phyloP scores from a whole-genome alignment of 2,329 filamentous ascomycete genomes.

The Ceratocystis harringtonii region DNA sequence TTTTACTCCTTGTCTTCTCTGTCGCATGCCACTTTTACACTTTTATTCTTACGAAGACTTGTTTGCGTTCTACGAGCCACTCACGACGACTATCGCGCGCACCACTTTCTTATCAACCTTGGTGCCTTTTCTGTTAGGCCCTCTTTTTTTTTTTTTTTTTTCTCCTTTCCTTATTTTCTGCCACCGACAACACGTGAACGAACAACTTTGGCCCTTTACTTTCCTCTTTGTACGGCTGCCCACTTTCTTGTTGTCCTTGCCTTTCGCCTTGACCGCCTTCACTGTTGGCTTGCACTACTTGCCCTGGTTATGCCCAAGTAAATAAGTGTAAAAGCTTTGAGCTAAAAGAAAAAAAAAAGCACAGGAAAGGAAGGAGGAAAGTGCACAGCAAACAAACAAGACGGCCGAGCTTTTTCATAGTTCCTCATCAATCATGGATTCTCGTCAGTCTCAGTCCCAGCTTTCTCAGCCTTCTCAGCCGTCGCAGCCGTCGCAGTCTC shows the following conservation, averaged over 20 bases:
- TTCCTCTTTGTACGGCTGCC: neutral
- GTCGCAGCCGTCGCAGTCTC: neutral
- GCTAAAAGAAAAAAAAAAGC: slow-evolving; percentile 5
- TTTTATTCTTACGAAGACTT: neutral
- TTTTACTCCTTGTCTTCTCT: neutral
- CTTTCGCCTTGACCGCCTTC: neutral
- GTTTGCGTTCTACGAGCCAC: neutral
- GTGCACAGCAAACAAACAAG: neutral
- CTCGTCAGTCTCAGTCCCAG: slow-evolving; percentile 12
- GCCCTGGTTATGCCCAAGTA: neutral
- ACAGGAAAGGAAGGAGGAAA: slow-evolving; percentile 1
- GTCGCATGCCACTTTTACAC: too few species aligned
- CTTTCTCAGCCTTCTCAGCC: slow-evolving; percentile 11
- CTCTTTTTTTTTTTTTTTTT: neutral
- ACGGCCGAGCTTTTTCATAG: slow-evolving; percentile 6
- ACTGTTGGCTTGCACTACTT: neutral
- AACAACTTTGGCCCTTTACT: neutral
- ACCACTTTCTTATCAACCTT: neutral
- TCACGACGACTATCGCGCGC: neutral
- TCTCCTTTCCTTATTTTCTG: neutral
- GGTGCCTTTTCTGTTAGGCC: neutral
- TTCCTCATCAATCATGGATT: slow-evolving; percentile 13
- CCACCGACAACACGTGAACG: neutral
- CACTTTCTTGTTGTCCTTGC: neutral
- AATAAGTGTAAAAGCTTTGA: slow-evolving; percentile 5